Evolutionary conservation across 2,329 filamentous ascomycete species (phyloP).

Genomic region (Cytospora leucostoma): DNA sequence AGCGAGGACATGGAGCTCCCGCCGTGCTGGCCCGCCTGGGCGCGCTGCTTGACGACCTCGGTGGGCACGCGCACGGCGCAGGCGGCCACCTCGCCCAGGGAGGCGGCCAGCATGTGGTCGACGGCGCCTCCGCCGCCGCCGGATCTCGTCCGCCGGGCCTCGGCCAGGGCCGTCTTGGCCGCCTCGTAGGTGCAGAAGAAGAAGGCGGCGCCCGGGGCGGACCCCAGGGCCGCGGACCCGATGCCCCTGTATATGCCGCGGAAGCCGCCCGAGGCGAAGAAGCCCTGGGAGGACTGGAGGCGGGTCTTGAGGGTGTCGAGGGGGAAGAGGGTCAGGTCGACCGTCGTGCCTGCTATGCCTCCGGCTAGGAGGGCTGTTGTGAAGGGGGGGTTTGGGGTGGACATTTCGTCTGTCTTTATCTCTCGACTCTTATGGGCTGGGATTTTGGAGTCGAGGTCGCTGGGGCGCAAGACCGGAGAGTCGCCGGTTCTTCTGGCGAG

Average conservation of each 20-base stretch:
- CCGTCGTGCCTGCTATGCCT: constrained; percentile 88
- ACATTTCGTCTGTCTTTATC: not conserved
- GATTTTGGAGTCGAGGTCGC: no score
- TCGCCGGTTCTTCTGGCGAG: not conserved
- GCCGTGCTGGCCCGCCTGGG: constrained; percentile 82
- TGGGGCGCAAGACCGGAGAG: not conserved
- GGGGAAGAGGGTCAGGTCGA: constrained; percentile 94
- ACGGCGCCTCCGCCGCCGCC: no score
- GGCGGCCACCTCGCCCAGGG: constrained; percentile 84
- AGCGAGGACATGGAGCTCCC: constrained; percentile 69
- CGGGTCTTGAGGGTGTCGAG: constrained; percentile 99
- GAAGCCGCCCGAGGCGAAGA: constrained; percentile 85
- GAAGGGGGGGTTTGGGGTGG: constrained; percentile 48
- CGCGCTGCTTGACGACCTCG: constrained; percentile 95
- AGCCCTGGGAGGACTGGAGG: constrained; percentile 78
- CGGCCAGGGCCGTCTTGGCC: constrained; percentile 59
- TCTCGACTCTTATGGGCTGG: no score
- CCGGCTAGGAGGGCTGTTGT: constrained; percentile 72
- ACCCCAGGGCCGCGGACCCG: constrained; percentile 85
- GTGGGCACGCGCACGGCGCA: constrained; percentile 92
- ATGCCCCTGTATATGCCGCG: constrained; percentile 90
- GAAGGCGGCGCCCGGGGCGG: constrained; percentile 88
- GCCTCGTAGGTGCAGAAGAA: constrained; percentile 97
- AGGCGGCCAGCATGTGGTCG: constrained; percentile 82
- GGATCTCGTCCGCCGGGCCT: constrained; percentile 17